Conservation (phyloP, 768 basidiomycete genomes). For the Lactarius trivialis region DNA sequence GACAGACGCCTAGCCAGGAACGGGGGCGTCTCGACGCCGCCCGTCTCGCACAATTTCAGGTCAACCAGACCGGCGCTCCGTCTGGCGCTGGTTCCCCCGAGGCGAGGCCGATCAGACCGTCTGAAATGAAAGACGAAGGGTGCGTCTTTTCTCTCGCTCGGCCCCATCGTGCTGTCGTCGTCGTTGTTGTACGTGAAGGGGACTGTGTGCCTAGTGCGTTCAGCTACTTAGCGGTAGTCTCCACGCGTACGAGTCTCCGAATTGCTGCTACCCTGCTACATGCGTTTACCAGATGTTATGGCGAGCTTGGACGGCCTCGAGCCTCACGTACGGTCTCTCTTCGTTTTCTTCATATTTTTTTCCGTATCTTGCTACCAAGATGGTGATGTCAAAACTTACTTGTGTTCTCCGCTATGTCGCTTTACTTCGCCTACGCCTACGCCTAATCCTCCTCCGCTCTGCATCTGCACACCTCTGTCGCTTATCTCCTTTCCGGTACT, state of each 20-base stretch:
- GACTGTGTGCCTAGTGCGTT: not conserved
- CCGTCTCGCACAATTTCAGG: constrained; percentile 8
- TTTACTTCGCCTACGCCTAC: constrained; percentile 21
- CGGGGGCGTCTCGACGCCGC: constrained; percentile 36
- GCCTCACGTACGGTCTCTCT: constrained; percentile 9
- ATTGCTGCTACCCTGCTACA: constrained; percentile 13
- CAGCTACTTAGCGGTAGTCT: constrained; percentile 21
- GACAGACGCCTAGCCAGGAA: constrained; percentile 60
- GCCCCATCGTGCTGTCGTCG: not conserved
- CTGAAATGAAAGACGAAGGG: constrained; percentile 98
- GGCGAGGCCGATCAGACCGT: constrained; percentile 61
- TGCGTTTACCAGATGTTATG: constrained; percentile 21
- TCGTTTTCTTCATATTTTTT: constrained; percentile 6
- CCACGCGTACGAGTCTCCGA: constrained; percentile 15
- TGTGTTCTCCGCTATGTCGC: constrained; percentile 21
- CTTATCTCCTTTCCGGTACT: constrained; percentile 21
- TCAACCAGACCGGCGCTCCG: constrained; percentile 7
- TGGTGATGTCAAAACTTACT: constrained; percentile 20
- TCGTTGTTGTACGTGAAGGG: not conserved
- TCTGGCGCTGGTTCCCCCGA: not conserved
- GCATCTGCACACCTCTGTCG: constrained; percentile 21
- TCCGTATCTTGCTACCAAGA: constrained; percentile 22
- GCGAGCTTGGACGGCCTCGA: constrained; percentile 15
- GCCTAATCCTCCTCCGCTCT: constrained; percentile 16
- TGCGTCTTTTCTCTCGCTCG: constrained; percentile 44